phyloP scores from a whole-genome alignment of 768 basidiomycete genomes.

The Pleurotus salmoneostramineus region DNA sequence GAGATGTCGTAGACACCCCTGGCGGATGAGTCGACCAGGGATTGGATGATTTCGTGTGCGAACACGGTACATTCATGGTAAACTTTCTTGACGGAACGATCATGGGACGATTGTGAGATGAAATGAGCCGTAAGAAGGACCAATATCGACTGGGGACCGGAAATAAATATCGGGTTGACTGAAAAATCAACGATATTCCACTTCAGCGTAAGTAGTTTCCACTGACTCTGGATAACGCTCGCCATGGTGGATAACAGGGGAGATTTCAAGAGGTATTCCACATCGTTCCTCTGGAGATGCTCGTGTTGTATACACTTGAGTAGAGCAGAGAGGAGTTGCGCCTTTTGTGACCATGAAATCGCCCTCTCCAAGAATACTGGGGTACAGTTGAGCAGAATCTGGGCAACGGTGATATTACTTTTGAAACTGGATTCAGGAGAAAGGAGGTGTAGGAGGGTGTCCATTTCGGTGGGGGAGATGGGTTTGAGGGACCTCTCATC shows the following conservation, averaged over 20 bases:
- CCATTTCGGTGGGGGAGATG: background rate
- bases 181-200: background rate
- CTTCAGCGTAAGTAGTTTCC: background rate
- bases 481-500: background rate
- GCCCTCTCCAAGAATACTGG: background rate
- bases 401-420: constrained; percentile 3
- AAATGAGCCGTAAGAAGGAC: background rate
- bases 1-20: background rate
- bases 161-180: background rate
- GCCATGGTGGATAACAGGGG: constrained; percentile 1
- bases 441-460: background rate
- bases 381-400: background rate
- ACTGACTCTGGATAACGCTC: background rate
- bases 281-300: background rate
- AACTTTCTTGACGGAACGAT: background rate
- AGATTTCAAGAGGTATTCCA: background rate
- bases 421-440: background rate
- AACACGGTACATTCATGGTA: background rate
- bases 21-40: background rate
- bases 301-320: background rate
- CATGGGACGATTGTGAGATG: background rate
- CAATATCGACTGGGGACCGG: background rate
- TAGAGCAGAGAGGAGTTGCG: background rate
- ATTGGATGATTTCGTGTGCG: background rate
- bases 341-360: background rate